Conservation (phyloP, 1,139 yeast species). For the Torulaspora globosa region DNA sequence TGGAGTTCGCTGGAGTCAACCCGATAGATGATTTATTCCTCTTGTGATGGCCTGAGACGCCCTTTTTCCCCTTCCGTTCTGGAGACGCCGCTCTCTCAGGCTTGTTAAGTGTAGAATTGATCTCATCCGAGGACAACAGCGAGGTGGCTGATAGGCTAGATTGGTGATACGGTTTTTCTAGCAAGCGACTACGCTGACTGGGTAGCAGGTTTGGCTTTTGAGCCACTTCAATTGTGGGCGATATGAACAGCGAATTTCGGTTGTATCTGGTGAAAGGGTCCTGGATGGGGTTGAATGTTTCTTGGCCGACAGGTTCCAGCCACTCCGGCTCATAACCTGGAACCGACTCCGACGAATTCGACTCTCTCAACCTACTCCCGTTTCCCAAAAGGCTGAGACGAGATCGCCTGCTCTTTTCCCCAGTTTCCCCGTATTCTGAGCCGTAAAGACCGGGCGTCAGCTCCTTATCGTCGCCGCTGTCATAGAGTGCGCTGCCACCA, state of each 20-base stretch:
- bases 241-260: conserved; percentile 52
- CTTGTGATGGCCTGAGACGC: conserved; percentile 20
- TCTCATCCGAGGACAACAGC: conserved; percentile 15
- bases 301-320: conserved; percentile 5
- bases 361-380: conserved; percentile 10
- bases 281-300: conserved; percentile 16
- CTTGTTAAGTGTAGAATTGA: conserved; percentile 14
- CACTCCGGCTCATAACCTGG: conserved; percentile 11
- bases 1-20: conserved; percentile 11
- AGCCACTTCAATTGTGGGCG: conserved; percentile 77
- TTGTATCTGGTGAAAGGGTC: conserved; percentile 18
- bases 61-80: conserved; percentile 26
- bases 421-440: conserved; percentile 5
- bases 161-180: conserved; percentile 7
- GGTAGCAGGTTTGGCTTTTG: conserved; percentile 27
- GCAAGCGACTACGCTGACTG: conserved; percentile 3
- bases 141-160: conserved; percentile 10
- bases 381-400: conserved; percentile 8
- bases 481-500: conserved; percentile 6
- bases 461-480: conserved; percentile 13
- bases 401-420: conserved; percentile 5
- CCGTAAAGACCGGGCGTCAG: conserved; percentile 6
- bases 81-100: conserved; percentile 34
- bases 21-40: conserved; percentile 27
- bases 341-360: conserved; percentile 16